Evolutionary conservation across 2,329 filamentous ascomycete species (phyloP).

Genomic region (Aspergillus bombycis): DNA sequence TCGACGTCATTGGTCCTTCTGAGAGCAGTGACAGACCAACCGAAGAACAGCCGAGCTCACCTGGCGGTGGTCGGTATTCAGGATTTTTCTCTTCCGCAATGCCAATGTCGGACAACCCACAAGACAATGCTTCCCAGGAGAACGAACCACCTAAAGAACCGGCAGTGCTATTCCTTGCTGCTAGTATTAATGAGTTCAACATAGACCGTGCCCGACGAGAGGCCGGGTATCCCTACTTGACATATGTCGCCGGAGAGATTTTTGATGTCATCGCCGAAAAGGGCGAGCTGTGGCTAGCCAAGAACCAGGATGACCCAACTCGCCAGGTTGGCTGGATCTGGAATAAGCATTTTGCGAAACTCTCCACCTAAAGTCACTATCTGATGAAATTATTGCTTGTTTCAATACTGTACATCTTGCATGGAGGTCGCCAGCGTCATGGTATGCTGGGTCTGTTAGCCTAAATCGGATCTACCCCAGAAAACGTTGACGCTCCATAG

Average conservation of each 20-base stretch:
- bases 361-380: constrained; percentile 32
- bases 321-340: constrained; percentile 94
- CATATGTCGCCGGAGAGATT: constrained; percentile 92
- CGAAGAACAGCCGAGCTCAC: constrained; percentile 35
- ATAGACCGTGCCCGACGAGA: constrained; percentile 91
- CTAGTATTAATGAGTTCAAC: constrained; percentile 95
- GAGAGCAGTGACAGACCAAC: constrained; percentile 25
- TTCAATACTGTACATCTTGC: constrained; percentile 13
- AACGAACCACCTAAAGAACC: constrained; percentile 43
- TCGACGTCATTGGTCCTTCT: constrained; percentile 41
- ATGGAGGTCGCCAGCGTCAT: constrained; percentile 2
- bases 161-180: constrained; percentile 85
- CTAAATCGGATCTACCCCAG: neutral
- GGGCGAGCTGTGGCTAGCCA: constrained; percentile 94
- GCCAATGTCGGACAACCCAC: constrained; percentile 70
- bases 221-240: constrained; percentile 92
- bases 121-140: constrained; percentile 45
- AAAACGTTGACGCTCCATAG: neutral
- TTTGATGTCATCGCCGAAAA: constrained; percentile 95
- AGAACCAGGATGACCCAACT: constrained; percentile 87
- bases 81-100: constrained; percentile 86
- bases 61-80: constrained; percentile 63
- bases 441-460: neutral
- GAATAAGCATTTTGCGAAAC: constrained; percentile 90
- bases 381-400: neutral